phyloP scores from a whole-genome alignment of 129 eudicot genomes.

The carrot (Daucus carota) region DNA sequence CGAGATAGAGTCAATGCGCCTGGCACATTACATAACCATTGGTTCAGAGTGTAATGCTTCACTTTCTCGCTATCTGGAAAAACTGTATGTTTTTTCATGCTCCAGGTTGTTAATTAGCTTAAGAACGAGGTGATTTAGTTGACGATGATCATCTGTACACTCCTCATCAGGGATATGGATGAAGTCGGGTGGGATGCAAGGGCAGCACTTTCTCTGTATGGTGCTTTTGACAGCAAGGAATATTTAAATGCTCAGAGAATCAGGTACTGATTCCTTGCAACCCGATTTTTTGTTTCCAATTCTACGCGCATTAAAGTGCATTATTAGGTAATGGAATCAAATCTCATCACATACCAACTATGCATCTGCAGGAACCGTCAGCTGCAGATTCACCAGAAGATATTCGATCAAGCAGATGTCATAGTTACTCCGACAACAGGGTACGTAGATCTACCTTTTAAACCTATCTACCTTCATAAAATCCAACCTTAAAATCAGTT shows the following conservation, averaged over 20 bases:
- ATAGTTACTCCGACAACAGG: slow-evolving; percentile 92
- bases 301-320: no score
- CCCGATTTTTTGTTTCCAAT: no score
- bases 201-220: slow-evolving; percentile 76
- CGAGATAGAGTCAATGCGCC: slow-evolving; percentile 81
- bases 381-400: slow-evolving; percentile 58
- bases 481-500: not conserved
- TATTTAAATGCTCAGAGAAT: slow-evolving; percentile 87
- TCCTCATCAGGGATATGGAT: slow-evolving; percentile 36
- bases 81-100: slow-evolving; percentile 36
- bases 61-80: slow-evolving; percentile 53
- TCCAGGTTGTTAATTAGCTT: not conserved
- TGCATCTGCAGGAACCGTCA: slow-evolving; percentile 56
- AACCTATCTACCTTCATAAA: not conserved
- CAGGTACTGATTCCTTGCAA: slow-evolving; percentile 33
- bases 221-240: slow-evolving; percentile 70
- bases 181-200: slow-evolving; percentile 84
- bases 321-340: not conserved
- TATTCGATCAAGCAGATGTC: slow-evolving; percentile 75
- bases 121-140: not conserved
- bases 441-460: slow-evolving; percentile 25
- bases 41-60: slow-evolving; percentile 84
- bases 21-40: slow-evolving; percentile 87
- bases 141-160: slow-evolving; percentile 16
- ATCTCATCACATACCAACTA: not conserved